These are phyloP conservation scores for Mycena rebaudengoi DNA, from an alignment of 768 basidiomycete genomes.

Conservation along the genomic window DNA sequence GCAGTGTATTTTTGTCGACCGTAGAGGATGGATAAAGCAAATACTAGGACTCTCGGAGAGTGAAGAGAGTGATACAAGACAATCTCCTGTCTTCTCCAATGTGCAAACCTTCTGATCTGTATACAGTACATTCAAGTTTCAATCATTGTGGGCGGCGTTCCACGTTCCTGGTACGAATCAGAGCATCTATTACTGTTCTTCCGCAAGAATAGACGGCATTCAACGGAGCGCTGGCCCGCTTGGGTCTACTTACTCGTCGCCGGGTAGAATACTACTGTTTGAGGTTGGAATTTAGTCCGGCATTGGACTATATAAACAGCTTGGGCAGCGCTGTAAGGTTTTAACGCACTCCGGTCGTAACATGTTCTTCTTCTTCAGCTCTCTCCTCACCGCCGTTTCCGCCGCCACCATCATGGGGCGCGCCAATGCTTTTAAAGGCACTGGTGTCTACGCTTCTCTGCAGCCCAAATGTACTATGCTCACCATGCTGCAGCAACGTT, in stretches of 20 bases:
- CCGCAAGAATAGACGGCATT: background rate
- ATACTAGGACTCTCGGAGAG: no score
- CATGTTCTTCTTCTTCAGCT: background rate
- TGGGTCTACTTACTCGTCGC: background rate
- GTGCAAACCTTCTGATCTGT: no score
- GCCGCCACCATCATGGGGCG: background rate
- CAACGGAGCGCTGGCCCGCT: background rate
- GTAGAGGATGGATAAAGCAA: no score
- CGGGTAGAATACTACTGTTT: no score
- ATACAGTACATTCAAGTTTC: no score
- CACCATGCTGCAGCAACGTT: conserved; percentile 3
- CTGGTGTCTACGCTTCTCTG: conserved; percentile 2
- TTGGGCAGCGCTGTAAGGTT: background rate
- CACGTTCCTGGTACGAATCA: no score
- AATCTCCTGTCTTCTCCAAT: no score
- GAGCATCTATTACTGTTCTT: background rate
- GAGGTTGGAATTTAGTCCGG: background rate
- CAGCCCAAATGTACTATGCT: conserved; percentile 1
- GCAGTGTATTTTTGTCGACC: no score
- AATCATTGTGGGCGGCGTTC: no score
- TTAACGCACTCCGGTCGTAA: background rate
- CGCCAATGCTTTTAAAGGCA: background rate
- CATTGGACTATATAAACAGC: background rate
- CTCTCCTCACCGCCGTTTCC: background rate
- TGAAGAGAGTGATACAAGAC: no score